A percentile compares a stretch with the other conserved stretches of the same genome.
phyloP scores from a whole-genome alignment of 345 rosid genomes.

The Euclidium syriacum region DNA sequence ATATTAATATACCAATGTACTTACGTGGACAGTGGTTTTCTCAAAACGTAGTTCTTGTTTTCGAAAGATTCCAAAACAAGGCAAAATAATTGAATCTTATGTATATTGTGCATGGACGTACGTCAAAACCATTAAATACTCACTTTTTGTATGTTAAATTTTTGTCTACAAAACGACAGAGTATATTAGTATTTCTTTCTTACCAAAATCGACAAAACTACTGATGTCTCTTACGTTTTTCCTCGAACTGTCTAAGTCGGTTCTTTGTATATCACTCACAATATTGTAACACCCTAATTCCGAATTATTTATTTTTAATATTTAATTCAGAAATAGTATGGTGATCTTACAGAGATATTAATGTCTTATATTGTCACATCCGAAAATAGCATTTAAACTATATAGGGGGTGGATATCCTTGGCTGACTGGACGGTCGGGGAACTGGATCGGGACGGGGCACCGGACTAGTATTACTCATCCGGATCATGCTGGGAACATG shows the following conservation, averaged over 20 bases:
- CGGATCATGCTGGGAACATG: no score
- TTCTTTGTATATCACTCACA: conserved; percentile 9
- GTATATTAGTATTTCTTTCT: neutral
- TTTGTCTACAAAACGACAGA: conserved; percentile 7
- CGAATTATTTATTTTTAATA: no score
- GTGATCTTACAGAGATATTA: no score
- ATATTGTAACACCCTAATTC: no score
- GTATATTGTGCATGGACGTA: neutral
- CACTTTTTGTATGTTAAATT: conserved; percentile 13
- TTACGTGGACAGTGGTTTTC: conserved; percentile 19
- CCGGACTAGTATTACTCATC: no score
- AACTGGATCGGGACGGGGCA: no score
- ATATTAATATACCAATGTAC: neutral
- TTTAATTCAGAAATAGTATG: no score
- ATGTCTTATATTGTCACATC: no score
- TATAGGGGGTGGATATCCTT: no score
- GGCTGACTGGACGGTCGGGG: no score
- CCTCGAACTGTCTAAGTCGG: conserved; percentile 13
- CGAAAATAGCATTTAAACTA: no score
- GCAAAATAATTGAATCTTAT: neutral
- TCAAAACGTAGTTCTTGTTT: conserved; percentile 13
- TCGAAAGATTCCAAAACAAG: conserved; percentile 6
- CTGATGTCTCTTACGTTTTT: conserved; percentile 17
- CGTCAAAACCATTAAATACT: conserved; percentile 6
- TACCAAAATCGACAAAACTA: conserved; percentile 12